Base-by-base conservation (phyloP, 1,284 basidiomycete species). In the Porodaedalea pini region DNA sequence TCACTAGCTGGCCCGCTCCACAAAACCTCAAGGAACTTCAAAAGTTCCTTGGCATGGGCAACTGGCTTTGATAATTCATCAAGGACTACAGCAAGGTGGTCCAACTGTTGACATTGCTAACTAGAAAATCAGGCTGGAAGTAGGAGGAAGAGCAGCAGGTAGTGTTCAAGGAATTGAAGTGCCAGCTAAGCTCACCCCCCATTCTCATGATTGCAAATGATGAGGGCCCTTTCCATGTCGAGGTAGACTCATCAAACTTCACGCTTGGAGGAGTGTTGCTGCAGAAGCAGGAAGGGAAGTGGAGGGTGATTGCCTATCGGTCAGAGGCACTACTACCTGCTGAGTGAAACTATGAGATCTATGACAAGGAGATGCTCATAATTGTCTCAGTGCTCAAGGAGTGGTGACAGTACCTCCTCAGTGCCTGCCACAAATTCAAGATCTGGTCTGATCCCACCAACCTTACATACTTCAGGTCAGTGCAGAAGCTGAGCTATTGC, bases 351-450 rank as follows among this genome's bases (percentile, higher is more conserved):
- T 77, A 73, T 58, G 57, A 65, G 11, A 69, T 71, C 41, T 68
- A 72, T 57, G 71, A 77, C 59, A 70, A 73, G 43, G 73, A 77
- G 53, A 40, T 77, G 50, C n/a, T 73, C 0, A 71, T 72, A 0
- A 67, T 75, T 11, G 10, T 56, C 7, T n/a, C 15, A 13, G 48
- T 34, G 13, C 34, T 56, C 0, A 50, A 27, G 2, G 17, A 49
- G 10, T 56, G 48, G 55, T 23, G 37, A 51, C 47, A 37, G 2
- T 51, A 56, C 31, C 48, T 56, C n/a, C 10, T 25, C n/a, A 47
- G 55, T 10, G 19, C 23, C 13, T 17, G n/a, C 8, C 19, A 55
- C 4, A 4, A 1, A 1, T 17, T 51, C 19, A 23, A 39, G 10
- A 1, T 56, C 10, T 21, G 19, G 8, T 27, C 47, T 32, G 55